Evolutionary conservation across 1,284 basidiomycete genomes (phyloP), one percentile per base, ranked within the genome.

Genomic region (Rhodotorula mucilaginosa): DNA sequence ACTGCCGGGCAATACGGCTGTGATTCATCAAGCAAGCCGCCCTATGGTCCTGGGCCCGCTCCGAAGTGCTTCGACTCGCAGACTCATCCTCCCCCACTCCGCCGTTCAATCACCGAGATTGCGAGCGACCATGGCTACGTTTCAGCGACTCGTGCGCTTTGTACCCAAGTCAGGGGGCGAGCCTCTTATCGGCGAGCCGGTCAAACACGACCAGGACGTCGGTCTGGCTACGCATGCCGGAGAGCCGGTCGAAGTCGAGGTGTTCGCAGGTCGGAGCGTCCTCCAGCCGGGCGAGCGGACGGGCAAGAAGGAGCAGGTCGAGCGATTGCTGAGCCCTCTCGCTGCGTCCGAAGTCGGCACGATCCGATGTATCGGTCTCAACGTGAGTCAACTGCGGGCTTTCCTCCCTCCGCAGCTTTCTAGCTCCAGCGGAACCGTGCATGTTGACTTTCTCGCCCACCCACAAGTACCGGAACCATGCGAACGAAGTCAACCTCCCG

Each of bases 401-500:
- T 54, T 13, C 39, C 52, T 23, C 26, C 26, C 26, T 46, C 10
- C 39, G 18, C 23, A 4, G 39, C 5, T 46, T 12, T 2, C 26
- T 26, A 26, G 31, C 47, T 21, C 21, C 46, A n/a, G 48, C 39
- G 19, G 34, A 29, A 19, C 19, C 60, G 19, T 1, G 15, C 44
- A 23, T 23, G 3, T 44, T 23, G 12, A 47, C 34, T 21, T 13
- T 3, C 26, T 58, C n/a, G 47, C 49, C 44, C 61, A 39, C 44
- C 74, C 39, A 10, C 39, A 44, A 82, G 79, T 84, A 83, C 74
- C 66, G 73, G 12, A 77, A 77, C 5, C 83, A 83, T 67, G 83
- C 83, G 2, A 70, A 80, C 19, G 75, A 76, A 39, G 68, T 31
- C 21, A 68, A 69, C 0, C 34, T 80, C n/a, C 64, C 57, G 3